phyloP scores from a whole-genome alignment of 2,329 filamentous ascomycete genomes.

The Amylocarpus encephaloides region DNA sequence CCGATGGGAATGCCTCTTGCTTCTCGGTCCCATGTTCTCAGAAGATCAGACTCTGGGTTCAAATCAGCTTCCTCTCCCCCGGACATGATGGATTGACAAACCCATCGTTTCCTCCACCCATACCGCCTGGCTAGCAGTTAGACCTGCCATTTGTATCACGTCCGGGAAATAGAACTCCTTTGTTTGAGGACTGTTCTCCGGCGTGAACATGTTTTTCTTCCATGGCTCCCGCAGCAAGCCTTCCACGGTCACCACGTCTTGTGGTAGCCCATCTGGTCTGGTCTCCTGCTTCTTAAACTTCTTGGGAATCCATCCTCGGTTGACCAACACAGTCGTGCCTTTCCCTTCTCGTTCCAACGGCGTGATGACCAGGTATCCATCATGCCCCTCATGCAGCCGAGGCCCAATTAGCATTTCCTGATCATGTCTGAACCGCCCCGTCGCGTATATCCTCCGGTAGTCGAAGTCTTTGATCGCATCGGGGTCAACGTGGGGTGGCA shows the following conservation, averaged over 20 bases:
- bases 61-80: constrained; percentile 10
- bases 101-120: constrained; percentile 97
- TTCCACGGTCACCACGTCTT: constrained; percentile 69
- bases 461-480: constrained; percentile 83
- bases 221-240: constrained; percentile 82
- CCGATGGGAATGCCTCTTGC: constrained; percentile 84
- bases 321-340: constrained; percentile 71
- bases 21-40: constrained; percentile 69
- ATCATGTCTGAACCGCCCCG: constrained; percentile 73
- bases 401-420: constrained; percentile 95
- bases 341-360: constrained; percentile 68
- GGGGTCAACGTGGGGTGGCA: constrained; percentile 78
- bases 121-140: constrained; percentile 77
- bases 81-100: constrained; percentile 36
- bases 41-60: constrained; percentile 64
- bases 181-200: constrained; percentile 75
- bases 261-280: constrained; percentile 58
- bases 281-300: constrained; percentile 58
- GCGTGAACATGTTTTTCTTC: constrained; percentile 98
- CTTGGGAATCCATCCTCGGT: constrained; percentile 87
- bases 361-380: constrained; percentile 88
- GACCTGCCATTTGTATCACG: constrained; percentile 79
- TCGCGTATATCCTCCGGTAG: constrained; percentile 74
- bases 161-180: constrained; percentile 94
- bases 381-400: constrained; percentile 78